These are phyloP conservation scores for Aspergillus candidus DNA, from an alignment of 2,329 filamentous ascomycete species.

Conservation along the genomic window DNA sequence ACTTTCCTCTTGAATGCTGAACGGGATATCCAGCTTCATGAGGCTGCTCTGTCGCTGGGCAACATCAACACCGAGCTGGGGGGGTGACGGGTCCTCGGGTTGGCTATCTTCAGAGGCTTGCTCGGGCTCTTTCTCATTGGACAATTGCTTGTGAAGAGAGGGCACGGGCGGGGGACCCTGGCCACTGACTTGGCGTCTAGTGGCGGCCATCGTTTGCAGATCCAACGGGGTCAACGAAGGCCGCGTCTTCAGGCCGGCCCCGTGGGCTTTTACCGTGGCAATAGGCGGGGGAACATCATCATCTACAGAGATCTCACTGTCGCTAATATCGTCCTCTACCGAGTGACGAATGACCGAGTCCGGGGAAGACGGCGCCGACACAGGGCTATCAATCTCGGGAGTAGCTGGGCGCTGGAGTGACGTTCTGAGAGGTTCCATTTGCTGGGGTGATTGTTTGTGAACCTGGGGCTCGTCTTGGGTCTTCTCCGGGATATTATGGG, in stretches of 20 bases:
- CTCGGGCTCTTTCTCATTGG: constrained; percentile 14
- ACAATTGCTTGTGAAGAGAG: constrained; percentile 17
- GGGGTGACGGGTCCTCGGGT: constrained; percentile 20
- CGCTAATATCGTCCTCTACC: constrained; percentile 43
- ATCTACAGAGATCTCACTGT: constrained; percentile 31
- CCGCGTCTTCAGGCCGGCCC: constrained; percentile 80
- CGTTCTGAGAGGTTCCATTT: constrained; percentile 32
- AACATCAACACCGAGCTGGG: constrained; percentile 14
- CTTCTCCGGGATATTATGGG: constrained; percentile 24
- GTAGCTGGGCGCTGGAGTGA: constrained; percentile 38
- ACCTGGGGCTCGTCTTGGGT: constrained; percentile 25
- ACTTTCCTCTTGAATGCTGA: constrained; percentile 60
- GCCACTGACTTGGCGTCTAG: constrained; percentile 76
- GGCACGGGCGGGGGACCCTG: constrained; percentile 48
- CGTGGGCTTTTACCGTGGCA: constrained; percentile 83
- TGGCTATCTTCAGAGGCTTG: constrained; percentile 10
- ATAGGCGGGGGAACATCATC: constrained; percentile 71
- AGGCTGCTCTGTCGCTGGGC: constrained; percentile 63
- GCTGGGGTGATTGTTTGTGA: constrained; percentile 44
- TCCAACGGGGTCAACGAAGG: constrained; percentile 84
- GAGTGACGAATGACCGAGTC: constrained; percentile 85
- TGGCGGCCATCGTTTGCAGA: constrained; percentile 74
- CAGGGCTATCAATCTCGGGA: constrained; percentile 52
- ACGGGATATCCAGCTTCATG: constrained; percentile 73
- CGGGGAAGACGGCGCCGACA: constrained; percentile 64